A percentile compares a stretch with the other conserved stretches of the same genome.
Evolutionary conservation across 2,329 filamentous ascomycete species (phyloP).

Genomic region (Lachnellula hyalina): DNA sequence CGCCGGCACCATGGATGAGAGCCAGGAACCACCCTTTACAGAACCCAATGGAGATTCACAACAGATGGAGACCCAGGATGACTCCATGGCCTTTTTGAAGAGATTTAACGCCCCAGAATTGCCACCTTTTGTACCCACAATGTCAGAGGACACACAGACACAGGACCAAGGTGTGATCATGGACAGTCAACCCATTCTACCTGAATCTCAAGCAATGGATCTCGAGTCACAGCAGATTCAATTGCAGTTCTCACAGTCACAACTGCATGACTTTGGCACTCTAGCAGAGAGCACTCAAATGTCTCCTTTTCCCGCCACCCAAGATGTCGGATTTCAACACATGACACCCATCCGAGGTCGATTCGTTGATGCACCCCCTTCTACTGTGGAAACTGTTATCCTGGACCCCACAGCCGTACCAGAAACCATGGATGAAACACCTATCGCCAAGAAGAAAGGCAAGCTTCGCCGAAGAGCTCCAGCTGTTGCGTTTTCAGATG

Average conservation of each 20-base stretch:
- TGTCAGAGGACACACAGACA: constrained; percentile 37
- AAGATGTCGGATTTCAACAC: constrained; percentile 71
- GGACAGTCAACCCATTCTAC: constrained; percentile 39
- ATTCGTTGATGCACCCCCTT: constrained; percentile 59
- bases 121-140: constrained; percentile 40
- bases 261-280: constrained; percentile 54
- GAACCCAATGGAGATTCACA: constrained; percentile 19
- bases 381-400: constrained; percentile 67
- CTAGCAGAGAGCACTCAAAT: constrained; percentile 55
- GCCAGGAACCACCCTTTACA: constrained; percentile 30
- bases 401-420: constrained; percentile 32
- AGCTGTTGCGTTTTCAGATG: constrained; percentile 38
- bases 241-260: constrained; percentile 56
- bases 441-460: constrained; percentile 57
- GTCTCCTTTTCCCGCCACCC: constrained; percentile 68
- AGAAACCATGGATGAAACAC: constrained; percentile 53
- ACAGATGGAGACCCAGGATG: constrained; percentile 24
- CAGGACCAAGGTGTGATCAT: constrained; percentile 38
- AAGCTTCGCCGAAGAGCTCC: constrained; percentile 45
- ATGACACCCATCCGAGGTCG: constrained; percentile 66
- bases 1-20: constrained; percentile 76
- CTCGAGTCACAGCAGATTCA: constrained; percentile 36
- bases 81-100: constrained; percentile 46
- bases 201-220: constrained; percentile 38
- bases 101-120: constrained; percentile 45